Conservation (phyloP, 2,329 filamentous ascomycete genomes). For the Orbilia oligospora region DNA sequence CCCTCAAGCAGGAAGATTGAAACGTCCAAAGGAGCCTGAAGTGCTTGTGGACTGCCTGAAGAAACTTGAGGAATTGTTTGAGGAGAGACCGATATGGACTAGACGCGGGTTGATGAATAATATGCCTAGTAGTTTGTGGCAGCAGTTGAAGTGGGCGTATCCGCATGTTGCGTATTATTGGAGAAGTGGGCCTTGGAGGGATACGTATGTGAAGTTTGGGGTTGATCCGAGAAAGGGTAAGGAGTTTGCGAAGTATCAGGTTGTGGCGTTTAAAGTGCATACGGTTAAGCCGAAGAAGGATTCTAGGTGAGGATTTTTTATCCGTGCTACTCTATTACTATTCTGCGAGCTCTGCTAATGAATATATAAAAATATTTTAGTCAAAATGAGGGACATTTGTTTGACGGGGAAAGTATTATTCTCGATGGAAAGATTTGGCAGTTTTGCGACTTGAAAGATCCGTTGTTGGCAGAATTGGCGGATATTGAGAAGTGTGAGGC, state of each 20-base stretch:
- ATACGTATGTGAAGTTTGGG: conserved; percentile 87
- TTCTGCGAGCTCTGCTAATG: not conserved
- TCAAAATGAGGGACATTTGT: conserved; percentile 45
- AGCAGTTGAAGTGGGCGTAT: conserved; percentile 77
- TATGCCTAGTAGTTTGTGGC: conserved; percentile 72
- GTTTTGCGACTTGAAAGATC: conserved; percentile 90
- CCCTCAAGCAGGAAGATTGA: conserved; percentile 75
- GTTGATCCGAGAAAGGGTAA: conserved; percentile 85
- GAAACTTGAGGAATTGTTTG: conserved; percentile 77
- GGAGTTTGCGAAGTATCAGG: conserved; percentile 86
- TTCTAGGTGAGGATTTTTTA: conserved; percentile 35
- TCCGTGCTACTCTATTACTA: too few species aligned
- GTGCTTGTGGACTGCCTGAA: conserved; percentile 65
- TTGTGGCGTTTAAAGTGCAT: conserved; percentile 83
- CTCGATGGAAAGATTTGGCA: conserved; percentile 94
- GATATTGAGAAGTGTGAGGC: conserved; percentile 72
- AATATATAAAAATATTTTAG: conserved; percentile 6
- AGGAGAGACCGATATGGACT: conserved; percentile 86
- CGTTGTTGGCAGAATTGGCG: conserved; percentile 77
- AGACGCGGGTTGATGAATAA: conserved; percentile 84
- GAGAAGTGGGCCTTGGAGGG: conserved; percentile 90
- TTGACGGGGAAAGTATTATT: conserved; percentile 41
- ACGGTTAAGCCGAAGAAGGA: conserved; percentile 64
- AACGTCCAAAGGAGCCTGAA: conserved; percentile 69
- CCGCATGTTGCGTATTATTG: conserved; percentile 93